Conservation (phyloP, 306 rosid genomes). For the Quercus rubra region DNA sequence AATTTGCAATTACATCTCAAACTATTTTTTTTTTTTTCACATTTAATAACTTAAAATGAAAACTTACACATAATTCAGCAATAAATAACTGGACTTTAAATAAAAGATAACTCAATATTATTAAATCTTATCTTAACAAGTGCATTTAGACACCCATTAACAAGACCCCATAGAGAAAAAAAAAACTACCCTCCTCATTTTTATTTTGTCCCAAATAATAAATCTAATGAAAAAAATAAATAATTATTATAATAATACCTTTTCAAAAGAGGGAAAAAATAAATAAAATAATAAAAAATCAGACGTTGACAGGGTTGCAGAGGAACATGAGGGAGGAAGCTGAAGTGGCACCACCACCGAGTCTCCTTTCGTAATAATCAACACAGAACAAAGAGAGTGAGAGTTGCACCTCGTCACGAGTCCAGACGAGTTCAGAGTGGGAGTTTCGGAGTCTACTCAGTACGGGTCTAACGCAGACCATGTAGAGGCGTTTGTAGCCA, state of each 20-base stretch:
- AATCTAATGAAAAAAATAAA: background rate
- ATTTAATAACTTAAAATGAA: background rate
- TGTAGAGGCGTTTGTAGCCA: slow-evolving; percentile 82
- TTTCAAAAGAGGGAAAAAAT: background rate
- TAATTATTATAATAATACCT: background rate
- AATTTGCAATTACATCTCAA: background rate
- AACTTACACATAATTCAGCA: background rate
- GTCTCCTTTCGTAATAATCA: slow-evolving; percentile 54
- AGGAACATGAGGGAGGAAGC: slow-evolving; percentile 61
- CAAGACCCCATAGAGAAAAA: too few species aligned
- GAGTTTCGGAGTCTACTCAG: slow-evolving; percentile 79
- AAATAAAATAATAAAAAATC: background rate
- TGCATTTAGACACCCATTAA: too few species aligned
- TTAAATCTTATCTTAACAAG: too few species aligned
- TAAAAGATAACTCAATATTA: too few species aligned
- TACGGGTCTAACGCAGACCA: slow-evolving; percentile 73
- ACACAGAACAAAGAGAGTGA: slow-evolving; percentile 84
- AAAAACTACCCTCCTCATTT: too few species aligned
- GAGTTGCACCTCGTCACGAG: slow-evolving; percentile 73
- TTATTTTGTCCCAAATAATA: too few species aligned
- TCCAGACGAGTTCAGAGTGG: slow-evolving; percentile 56
- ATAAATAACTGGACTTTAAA: background rate
- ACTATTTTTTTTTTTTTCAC: background rate
- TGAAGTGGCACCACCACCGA: slow-evolving; percentile 37
- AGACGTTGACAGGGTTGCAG: slow-evolving; percentile 48